Evolutionary conservation across 257 asterid genomes (phyloP).

Genomic region (Avicennia marina): DNA sequence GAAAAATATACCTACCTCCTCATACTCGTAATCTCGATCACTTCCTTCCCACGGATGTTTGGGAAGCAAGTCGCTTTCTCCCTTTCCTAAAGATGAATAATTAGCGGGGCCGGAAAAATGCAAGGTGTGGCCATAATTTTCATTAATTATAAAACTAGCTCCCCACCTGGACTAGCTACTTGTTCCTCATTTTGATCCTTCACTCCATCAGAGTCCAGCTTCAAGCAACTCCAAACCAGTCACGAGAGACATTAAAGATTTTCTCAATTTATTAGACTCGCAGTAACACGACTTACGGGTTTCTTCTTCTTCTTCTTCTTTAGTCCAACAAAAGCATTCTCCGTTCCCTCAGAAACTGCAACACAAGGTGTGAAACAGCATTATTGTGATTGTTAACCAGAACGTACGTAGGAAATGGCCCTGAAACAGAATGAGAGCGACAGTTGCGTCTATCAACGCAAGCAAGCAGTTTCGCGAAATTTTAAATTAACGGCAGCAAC

Average conservation of each 20-base stretch:
- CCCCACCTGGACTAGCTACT: too few species aligned
- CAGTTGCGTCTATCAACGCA: too few species aligned
- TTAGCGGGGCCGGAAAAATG: too few species aligned
- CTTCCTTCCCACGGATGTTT: slow-evolving; percentile 90
- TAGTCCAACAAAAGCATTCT: slow-evolving; percentile 65
- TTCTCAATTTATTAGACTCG: background rate
- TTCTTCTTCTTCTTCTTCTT: slow-evolving; percentile 96
- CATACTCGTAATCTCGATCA: slow-evolving; percentile 82
- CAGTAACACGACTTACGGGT: slow-evolving; percentile 38
- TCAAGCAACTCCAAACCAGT: background rate
- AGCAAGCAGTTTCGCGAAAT: background rate
- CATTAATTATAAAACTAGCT: too few species aligned
- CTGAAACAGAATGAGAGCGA: too few species aligned
- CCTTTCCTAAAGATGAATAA: too few species aligned
- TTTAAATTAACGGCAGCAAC: background rate
- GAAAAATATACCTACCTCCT: slow-evolving; percentile 46
- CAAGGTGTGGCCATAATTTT: too few species aligned
- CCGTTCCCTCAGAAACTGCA: slow-evolving; percentile 75
- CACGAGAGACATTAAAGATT: background rate
- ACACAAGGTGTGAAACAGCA: background rate
- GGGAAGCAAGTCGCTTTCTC: slow-evolving; percentile 52
- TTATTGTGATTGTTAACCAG: too few species aligned
- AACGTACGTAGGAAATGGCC: too few species aligned
- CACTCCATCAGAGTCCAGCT: too few species aligned
- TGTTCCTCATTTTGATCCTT: too few species aligned